Evolutionary conservation across 2,329 filamentous ascomycete genomes (phyloP), one percentile per base, ranked within the genome.

Genomic region (Allantophomopsis lycopodina): DNA sequence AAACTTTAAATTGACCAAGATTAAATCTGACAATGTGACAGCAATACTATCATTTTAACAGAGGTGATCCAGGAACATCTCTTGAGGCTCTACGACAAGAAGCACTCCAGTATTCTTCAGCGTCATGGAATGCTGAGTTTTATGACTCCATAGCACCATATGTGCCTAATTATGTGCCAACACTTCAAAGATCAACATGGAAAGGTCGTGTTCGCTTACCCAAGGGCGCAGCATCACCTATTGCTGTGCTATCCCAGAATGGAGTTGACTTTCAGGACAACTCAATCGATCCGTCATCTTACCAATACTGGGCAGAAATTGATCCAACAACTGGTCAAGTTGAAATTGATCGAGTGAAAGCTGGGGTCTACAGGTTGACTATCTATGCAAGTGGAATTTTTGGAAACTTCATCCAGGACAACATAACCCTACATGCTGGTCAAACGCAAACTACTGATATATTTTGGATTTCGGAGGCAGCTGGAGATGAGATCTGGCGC

Each of bases 11-110:
- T 14, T 17, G 8, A 14, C 12, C 23, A 21, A 21, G 14, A 21
- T 13, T 8, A 15, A 13, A 16, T 7, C 34, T 41, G 10, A 40
- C 32, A 11, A 20, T 32, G 13, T 16, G 12, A n/a, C 11, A 59
- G 45, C 68, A 72, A 52, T 78, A 69, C 49, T 79, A 69, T 49
- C 63, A 77, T 49, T 80, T 79, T 60, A 80, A 79, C 54, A 65
- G 66, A 38, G 71, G 70, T 10, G 56, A 61, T 2, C 55, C 60
- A 0, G 62, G 63, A 7, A 60, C 63, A 2, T 55, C 61, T 4
- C 58, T 74, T 35, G 53, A 66, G 15, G 59, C 60, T 2, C 62
- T 76, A 2, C 62, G 70, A 16, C 56, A 60, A 10, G 76, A 80
- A 40, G 76, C 76, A 1, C 58, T 61, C 14, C 57, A 64, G 42